Evolutionary conservation across 495 filamentous ascomycete species (phyloP).

Genomic region (Neurospora tetraspora): DNA sequence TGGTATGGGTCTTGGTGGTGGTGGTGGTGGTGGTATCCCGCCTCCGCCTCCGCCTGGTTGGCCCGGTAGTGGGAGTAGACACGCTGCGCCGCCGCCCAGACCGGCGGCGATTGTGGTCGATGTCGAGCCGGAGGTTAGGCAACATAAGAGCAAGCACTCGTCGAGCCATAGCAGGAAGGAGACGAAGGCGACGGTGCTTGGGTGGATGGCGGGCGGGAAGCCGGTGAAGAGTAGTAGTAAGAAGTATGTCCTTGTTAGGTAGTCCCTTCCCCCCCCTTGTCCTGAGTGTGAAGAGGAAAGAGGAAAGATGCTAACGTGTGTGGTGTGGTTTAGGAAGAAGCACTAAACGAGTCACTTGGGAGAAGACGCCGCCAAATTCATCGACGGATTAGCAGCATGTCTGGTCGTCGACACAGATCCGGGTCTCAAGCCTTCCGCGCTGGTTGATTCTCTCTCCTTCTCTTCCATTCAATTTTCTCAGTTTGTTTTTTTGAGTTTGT

Average conservation of each 20-base stretch:
- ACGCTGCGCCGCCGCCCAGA: not conserved
- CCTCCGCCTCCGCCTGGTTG: conserved; percentile 1
- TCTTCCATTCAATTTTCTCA: not conserved
- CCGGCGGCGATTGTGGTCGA: conserved; percentile 1
- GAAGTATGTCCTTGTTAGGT: conserved; percentile 19
- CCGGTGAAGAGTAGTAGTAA: conserved; percentile 22
- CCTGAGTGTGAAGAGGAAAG: too few species aligned
- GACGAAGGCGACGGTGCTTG: conserved; percentile 19
- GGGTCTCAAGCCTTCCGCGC: not conserved
- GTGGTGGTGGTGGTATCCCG: not conserved
- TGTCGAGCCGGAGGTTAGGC: not conserved
- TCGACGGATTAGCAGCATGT: not conserved
- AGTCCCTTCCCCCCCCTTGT: too few species aligned
- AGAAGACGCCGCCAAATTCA: not conserved
- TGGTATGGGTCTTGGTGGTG: not conserved
- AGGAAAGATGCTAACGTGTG: not conserved
- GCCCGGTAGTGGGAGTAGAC: not conserved
- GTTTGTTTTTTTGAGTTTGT: not conserved
- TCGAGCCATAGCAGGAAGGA: conserved; percentile 2
- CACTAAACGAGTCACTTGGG: not conserved
- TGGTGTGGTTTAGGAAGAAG: not conserved
- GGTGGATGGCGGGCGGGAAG: conserved; percentile 28
- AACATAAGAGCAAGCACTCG: not conserved
- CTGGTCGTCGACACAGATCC: not conserved
- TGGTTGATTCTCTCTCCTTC: not conserved